phyloP scores from a whole-genome alignment of 495 filamentous ascomycete genomes.

The Podospora tetraspora region DNA sequence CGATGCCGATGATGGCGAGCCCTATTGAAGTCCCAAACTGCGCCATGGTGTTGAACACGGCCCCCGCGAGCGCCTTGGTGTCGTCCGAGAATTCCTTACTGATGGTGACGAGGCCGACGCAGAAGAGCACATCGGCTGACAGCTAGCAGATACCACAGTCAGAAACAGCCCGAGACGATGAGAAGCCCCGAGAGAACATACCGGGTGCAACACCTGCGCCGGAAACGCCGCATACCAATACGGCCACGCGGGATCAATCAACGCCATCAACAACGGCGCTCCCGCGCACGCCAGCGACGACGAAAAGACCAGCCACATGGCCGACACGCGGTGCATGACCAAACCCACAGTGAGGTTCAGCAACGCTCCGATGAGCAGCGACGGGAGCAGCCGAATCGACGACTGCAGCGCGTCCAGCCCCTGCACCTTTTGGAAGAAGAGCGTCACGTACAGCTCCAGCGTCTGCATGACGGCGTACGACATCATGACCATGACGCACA shows the following conservation, averaged over 20 bases:
- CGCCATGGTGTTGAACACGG: neutral
- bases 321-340: constrained; percentile 49
- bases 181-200: constrained; percentile 13
- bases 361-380: constrained; percentile 46
- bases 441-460: constrained; percentile 35
- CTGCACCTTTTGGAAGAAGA: constrained; percentile 40
- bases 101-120: constrained; percentile 58
- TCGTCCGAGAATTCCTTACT: constrained; percentile 43
- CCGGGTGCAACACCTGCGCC: constrained; percentile 8
- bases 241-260: constrained; percentile 37
- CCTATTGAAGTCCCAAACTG: neutral
- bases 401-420: constrained; percentile 40
- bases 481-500: too few relatives aligned
- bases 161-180: neutral
- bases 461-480: constrained; percentile 13
- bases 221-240: constrained; percentile 56
- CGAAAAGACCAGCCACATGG: constrained; percentile 43
- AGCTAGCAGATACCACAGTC: neutral
- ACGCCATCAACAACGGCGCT: constrained; percentile 52
- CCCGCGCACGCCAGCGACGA: constrained; percentile 41
- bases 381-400: constrained; percentile 52
- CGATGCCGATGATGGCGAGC: neutral
- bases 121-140: constrained; percentile 57
- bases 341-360: constrained; percentile 53
- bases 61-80: neutral